Base-by-base conservation (phyloP, 108 stramenopile species). In the Epipyxis sp. region DNA sequence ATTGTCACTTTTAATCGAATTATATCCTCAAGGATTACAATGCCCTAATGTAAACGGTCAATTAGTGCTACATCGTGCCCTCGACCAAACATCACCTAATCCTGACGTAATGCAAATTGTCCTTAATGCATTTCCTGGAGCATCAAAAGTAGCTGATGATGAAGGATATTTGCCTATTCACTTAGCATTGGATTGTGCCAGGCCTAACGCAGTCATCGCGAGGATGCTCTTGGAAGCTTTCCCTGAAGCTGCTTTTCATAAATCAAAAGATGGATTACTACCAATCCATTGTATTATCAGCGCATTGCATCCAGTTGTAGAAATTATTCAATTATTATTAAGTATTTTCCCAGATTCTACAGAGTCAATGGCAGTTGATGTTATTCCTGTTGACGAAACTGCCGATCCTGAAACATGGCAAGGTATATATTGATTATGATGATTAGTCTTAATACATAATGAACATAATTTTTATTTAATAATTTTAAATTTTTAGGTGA, bases 101-200 rank as follows among this genome's bases (percentile, higher is more conserved):
- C 27, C 27, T 37, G 46, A 57, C 6, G 71, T 42, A 37, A 42
- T 74, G 71, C 44, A 74, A 6, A 57, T 57, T 29, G 42, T 74
- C 32, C 20, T 74, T 13, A 16, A 74, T 10, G 71, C 71, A 42
- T 74, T 46, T 39, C 71, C 71, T 37, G 71, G 46, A 13, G 44
- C 71, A 34, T 16, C 50, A 3, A 74, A 57, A 37, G 71, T 57
- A 10, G 71, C 32, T 32, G 71, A 74, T 37, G 44, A 46, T 32
- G 71, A 74, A 42, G 32, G 32, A 34, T 74, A 74, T 37, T 42
- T 74, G 34, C 71, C 71, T 16, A 10, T 74, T 37, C 71, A 74
- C 34, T 32, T 74, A 6, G 44, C 46, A 6, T 37, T 74, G 6
- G 71, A 74, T 37, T 46, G 71, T 37, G 71, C 71, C 6, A 37